A percentile compares a stretch with the other conserved stretches of the same genome.
These are phyloP conservation scores for Myriosclerotinia scirpicola DNA, from an alignment of 2,329 filamentous ascomycete species.

Conservation along the genomic window DNA sequence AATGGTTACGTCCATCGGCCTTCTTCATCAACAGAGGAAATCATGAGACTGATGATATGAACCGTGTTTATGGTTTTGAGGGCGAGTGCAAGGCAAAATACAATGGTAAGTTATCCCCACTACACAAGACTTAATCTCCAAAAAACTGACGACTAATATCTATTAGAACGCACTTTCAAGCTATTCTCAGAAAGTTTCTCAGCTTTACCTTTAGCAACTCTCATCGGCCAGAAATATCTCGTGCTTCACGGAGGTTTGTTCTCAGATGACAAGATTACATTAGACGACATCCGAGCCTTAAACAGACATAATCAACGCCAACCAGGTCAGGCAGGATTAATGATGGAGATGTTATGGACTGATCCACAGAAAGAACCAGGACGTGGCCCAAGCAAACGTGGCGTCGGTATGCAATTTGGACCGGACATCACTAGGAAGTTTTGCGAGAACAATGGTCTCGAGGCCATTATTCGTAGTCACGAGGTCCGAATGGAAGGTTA, in stretches of 20 bases:
- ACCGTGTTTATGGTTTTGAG: slow-evolving; percentile 96
- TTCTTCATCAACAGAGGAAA: slow-evolving; percentile 98
- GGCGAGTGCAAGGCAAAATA: slow-evolving; percentile 99
- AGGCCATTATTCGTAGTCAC: slow-evolving; percentile 94
- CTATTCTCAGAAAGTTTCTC: slow-evolving; percentile 98
- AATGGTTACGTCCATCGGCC: slow-evolving; percentile 82
- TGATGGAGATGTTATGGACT: slow-evolving; percentile 99
- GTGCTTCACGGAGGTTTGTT: slow-evolving; percentile 94
- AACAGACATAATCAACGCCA: slow-evolving; percentile 89
- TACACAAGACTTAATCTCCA: neutral
- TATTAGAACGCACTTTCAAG: slow-evolving; percentile 71
- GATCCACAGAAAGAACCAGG: slow-evolving; percentile 86
- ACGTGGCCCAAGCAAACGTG: slow-evolving; percentile 91
- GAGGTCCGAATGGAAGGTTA: slow-evolving; percentile 99
- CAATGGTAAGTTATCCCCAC: slow-evolving; percentile 64
- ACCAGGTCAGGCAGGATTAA: slow-evolving; percentile 87
- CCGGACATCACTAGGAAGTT: slow-evolving; percentile 95
- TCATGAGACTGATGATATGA: slow-evolving; percentile 99
- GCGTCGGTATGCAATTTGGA: slow-evolving; percentile 94
- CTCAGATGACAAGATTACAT: slow-evolving; percentile 87
- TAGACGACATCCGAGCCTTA: slow-evolving; percentile 92
- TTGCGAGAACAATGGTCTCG: slow-evolving; percentile 92
- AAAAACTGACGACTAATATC: neutral
- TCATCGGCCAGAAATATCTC: slow-evolving; percentile 88
- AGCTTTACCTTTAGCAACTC: slow-evolving; percentile 83